Base-by-base conservation (phyloP, 202 grass and related monocot genomes). In the Saccharum hybrid region DNA sequence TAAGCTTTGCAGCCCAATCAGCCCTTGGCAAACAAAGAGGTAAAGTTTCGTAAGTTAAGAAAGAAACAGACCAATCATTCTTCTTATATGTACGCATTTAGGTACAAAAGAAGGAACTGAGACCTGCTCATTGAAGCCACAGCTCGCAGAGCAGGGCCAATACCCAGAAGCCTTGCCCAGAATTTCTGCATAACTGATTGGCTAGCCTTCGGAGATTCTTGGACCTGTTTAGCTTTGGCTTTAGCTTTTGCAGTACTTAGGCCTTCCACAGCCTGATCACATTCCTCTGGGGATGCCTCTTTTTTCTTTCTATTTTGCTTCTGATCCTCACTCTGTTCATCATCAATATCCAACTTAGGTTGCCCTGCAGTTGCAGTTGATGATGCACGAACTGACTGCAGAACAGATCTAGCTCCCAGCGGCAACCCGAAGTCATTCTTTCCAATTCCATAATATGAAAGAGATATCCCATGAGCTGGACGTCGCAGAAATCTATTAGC, bases 111-210 rank as follows among this genome's bases (percentile, higher is more conserved):
- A 81, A 86, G 26, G 19, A 85, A 80, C 33, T 57, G 54, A 85
- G n/a, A 98, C 96, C 96, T 98, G 89, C 93, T 96, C 93, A 96
- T 96, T 49, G 96, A 98, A 90, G 92, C 89, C 90, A 95, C 69
- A 78, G 90, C 90, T 77, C 81, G 88, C 68, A 95, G 87, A 49
- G 92, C 89, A 73, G 92, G 93, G 19, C 96, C 96, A 85, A 94
- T 96, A 68, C 93, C 93, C 61, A 96, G 86, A 87, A 96, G 71
- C 43, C 75, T 90, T 63, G 93, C 90, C 96, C 96, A 98, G 59
- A 98, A 81, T 87, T 89, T 96, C 9, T 84, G 67, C 22, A 84
- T 43, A 11, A 92, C 51, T 69, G 96, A 94, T 63, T 93, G 90
- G 28, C 80, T 70, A 67, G 63, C 68, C 66, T 95, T 96, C n/a